Conservation (phyloP, 1,284 basidiomycete genomes). For the Nidula niveotomentosa region DNA sequence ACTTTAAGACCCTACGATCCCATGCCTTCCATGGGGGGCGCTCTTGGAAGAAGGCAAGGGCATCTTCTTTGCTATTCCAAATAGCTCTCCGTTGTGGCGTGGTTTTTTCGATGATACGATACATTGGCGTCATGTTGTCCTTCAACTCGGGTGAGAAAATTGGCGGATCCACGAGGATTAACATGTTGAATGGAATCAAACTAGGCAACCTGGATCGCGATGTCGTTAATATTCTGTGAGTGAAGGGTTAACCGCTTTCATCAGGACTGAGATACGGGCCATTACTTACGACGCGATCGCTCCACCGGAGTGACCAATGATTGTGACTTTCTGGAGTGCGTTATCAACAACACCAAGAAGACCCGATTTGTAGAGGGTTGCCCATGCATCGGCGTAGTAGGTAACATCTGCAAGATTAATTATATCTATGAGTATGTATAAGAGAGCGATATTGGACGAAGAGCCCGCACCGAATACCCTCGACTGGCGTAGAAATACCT, state of each 20-base stretch:
- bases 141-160: too few relatives aligned
- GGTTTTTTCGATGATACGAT: background rate
- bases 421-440: background rate
- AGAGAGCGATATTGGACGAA: background rate
- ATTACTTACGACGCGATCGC: background rate
- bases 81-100: background rate
- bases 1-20: background rate
- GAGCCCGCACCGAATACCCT: too few relatives aligned
- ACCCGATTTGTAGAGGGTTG: background rate
- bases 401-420: background rate
- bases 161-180: background rate
- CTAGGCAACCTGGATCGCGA: background rate
- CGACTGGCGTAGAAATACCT: background rate
- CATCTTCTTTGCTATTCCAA: background rate
- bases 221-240: background rate
- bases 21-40: background rate
- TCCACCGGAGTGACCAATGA: background rate
- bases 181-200: background rate
- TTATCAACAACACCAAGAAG: background rate
- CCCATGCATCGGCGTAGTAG: background rate
- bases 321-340: background rate
- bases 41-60: background rate
- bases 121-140: background rate
- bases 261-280: too few relatives aligned
- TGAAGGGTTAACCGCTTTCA: background rate